phyloP scores from a whole-genome alignment of 2,329 filamentous ascomycete species.

The Xylariaceae sp. region DNA sequence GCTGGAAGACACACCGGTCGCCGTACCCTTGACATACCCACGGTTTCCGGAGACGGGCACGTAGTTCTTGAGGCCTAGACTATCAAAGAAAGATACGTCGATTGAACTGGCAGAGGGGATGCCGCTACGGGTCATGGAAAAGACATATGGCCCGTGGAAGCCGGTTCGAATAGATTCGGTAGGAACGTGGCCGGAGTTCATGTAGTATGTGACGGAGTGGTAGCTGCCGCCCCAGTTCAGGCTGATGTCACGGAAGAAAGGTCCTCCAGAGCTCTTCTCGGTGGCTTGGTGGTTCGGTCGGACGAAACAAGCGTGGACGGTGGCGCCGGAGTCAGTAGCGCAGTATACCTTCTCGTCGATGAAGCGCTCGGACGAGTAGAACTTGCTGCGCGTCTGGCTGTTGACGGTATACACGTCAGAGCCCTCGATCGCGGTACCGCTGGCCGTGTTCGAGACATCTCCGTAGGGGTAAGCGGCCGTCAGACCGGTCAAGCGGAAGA shows the following conservation, averaged over 20 bases:
- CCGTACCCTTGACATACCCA: slow-evolving; percentile 61
- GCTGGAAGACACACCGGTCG: slow-evolving; percentile 54
- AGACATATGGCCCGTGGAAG: slow-evolving; percentile 64
- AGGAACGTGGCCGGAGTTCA: slow-evolving; percentile 64
- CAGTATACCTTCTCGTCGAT: slow-evolving; percentile 67
- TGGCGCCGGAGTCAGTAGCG: slow-evolving; percentile 42
- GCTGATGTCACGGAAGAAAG: slow-evolving; percentile 63
- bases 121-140: slow-evolving; percentile 60
- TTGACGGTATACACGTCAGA: slow-evolving; percentile 55
- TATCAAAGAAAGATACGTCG: slow-evolving; percentile 63
- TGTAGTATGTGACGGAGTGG: slow-evolving; percentile 64
- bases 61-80: slow-evolving; percentile 60
- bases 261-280: slow-evolving; percentile 63
- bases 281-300: slow-evolving; percentile 53
- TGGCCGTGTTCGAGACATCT: slow-evolving; percentile 54
- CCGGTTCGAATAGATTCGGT: slow-evolving; percentile 64
- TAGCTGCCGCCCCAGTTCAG: slow-evolving; percentile 59
- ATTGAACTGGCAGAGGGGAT: slow-evolving; percentile 51
- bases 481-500: slow-evolving; percentile 47
- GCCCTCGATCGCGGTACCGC: slow-evolving; percentile 56
- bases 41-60: slow-evolving; percentile 53
- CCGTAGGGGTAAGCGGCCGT: slow-evolving; percentile 50
- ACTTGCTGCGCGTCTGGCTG: slow-evolving; percentile 66
- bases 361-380: slow-evolving; percentile 66
- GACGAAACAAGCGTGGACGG: slow-evolving; percentile 41